Base-by-base conservation (phyloP, 371 early-diverging fungal species). In the Mortierella polycephala region DNA sequence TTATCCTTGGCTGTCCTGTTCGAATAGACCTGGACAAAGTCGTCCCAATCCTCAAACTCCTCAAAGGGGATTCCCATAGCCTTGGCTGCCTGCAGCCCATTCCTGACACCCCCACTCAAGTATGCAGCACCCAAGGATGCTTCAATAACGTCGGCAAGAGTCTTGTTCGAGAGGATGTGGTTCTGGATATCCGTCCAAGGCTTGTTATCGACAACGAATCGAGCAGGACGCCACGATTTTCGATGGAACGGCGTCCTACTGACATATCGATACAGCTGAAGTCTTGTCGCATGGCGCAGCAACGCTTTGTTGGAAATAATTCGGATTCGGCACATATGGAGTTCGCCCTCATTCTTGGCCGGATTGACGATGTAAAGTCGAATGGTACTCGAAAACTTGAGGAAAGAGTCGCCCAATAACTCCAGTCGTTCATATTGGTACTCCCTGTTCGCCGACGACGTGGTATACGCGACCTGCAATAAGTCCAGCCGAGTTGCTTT, bases 361-460 rank as follows among this genome's bases (percentile, higher is more conserved):
- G 96, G 96, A 51, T 92, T 87, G 40, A 85, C 81, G 62, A 90
- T 91, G 75, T 93, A 97, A 10, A 97, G 81, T 56, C 93, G 90
- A 39, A 94, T 85, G 0, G 94, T 90, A 1, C 90, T 85, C 37
- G 93, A 82, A 62, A 95, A 89, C 81, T 98, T 99, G n/a, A 99
- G 85, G 64, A 97, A 92, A 8, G 94, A 90, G 75, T 99, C 99
- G 3, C 99, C 99, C 1, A 99, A 83, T 8, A 94, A 93, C 83
- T 99, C 99, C 0, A 99, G 84, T 7, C 99, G 92, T 82, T 99
- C 97, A 72, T 99, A 99, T 70, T 96, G 87, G 69, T 85, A 87
- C 6, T 86, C 87, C 70, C 88, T 83, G 65, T 84, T 87, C 0
- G 96, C 88, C 10, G 91, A 83, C 0, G 94, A 86, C 1, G 93